Evolutionary conservation across 768 basidiomycete species (phyloP).

Genomic region (Pleurotus giganteus): DNA sequence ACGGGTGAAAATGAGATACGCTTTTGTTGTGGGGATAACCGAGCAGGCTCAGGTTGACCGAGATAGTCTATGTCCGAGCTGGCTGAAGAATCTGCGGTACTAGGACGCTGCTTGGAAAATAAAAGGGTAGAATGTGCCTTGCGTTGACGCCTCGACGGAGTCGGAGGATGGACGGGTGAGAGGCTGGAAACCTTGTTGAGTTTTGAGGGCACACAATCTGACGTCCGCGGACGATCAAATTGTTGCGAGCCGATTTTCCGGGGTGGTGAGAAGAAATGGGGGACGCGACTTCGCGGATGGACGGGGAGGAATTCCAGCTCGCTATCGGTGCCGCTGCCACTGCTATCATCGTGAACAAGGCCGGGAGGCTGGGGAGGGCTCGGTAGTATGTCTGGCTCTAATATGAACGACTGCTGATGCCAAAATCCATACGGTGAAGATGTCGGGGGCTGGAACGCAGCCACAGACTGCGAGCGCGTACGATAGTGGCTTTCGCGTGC

Average conservation of each 20-base stretch:
- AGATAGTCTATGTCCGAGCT: conserved; percentile 2
- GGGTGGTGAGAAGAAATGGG: conserved; percentile 1
- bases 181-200: conserved; percentile 4
- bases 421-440: conserved; percentile 7
- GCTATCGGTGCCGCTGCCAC: conserved; percentile 2
- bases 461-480: conserved; percentile 8
- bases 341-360: conserved; percentile 6
- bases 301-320: conserved; percentile 2
- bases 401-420: conserved; percentile 9
- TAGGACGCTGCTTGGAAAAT: conserved; percentile 1
- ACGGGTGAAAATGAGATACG: conserved; percentile 3
- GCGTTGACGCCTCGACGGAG: conserved; percentile 1
- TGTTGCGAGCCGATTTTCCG: background rate
- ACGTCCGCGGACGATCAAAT: background rate
- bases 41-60: background rate
- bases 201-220: background rate
- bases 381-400: conserved; percentile 4
- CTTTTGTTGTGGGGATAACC: background rate
- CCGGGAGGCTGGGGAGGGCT: background rate
- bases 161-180: background rate
- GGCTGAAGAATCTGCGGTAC: conserved; percentile 1
- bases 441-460: conserved; percentile 3
- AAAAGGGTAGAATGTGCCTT: conserved; percentile 5
- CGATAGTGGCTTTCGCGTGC: conserved; percentile 9
- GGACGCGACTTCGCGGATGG: background rate